Evolutionary conservation across 495 filamentous ascomycete species (phyloP).

Genomic region (Pyrenula massariospora): DNA sequence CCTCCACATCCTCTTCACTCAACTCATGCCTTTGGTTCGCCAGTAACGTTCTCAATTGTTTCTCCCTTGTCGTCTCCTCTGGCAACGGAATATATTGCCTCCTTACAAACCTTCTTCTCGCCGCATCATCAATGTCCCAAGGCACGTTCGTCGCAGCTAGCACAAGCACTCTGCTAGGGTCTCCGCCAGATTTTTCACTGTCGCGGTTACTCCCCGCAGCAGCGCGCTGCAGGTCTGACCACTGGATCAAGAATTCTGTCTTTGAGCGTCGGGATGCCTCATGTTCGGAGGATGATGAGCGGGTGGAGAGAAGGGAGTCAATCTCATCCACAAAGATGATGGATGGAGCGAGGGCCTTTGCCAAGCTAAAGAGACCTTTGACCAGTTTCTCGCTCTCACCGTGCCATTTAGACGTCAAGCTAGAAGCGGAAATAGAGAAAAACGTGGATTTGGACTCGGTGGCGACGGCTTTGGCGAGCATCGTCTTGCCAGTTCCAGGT

Average conservation of each 20-base stretch:
- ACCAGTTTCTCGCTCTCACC: constrained; percentile 97
- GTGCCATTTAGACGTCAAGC: constrained; percentile 89
- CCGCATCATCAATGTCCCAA: constrained; percentile 97
- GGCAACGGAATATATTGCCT: constrained; percentile 94
- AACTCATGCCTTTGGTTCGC: constrained; percentile 80
- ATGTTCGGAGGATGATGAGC: constrained; percentile 75
- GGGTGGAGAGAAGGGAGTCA: constrained; percentile 80
- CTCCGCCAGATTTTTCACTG: constrained; percentile 60
- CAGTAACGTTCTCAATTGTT: constrained; percentile 66
- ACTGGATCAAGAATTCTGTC: constrained; percentile 96
- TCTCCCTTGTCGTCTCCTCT: constrained; percentile 64
- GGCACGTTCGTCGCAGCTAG: constrained; percentile 93
- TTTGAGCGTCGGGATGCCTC: constrained; percentile 92
- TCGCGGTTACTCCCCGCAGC: constrained; percentile 72
- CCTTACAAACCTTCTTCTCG: constrained; percentile 80
- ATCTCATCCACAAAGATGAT: constrained; percentile 99
- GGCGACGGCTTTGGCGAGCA: constrained; percentile 90
- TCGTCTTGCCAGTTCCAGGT: constrained; percentile 95
- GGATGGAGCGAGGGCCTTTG: constrained; percentile 80
- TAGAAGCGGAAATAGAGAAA: constrained; percentile 92
- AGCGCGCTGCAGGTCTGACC: constrained; percentile 85
- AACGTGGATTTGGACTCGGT: constrained; percentile 94
- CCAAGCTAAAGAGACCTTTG: constrained; percentile 79
- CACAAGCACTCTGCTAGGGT: constrained; percentile 82
- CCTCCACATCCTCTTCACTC: constrained; percentile 58